A percentile compares a stretch with the other conserved stretches of the same genome.
phyloP scores from a whole-genome alignment of 2,329 filamentous ascomycete species.

The Botrytis hyacinthi region DNA sequence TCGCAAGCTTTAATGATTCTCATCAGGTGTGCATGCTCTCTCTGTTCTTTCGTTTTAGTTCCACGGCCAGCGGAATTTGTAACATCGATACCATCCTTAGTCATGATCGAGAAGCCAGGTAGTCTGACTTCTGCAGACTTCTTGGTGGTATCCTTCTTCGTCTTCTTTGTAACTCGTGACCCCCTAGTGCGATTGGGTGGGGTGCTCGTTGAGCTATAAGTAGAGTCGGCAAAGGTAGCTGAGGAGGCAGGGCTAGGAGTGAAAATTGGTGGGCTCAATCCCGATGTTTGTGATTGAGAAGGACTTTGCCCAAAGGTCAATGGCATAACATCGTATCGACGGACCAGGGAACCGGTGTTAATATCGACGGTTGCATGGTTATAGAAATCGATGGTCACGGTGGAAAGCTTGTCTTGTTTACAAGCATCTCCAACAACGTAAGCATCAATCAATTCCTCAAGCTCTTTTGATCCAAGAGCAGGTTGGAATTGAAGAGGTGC shows the following conservation, averaged over 20 bases:
- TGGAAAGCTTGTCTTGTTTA: slow-evolving; percentile 57
- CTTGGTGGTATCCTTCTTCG: slow-evolving; percentile 34
- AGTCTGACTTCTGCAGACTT: slow-evolving; percentile 39
- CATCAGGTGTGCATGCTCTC: slow-evolving; percentile 65
- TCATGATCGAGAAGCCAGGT: slow-evolving; percentile 66
- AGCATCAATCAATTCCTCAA: slow-evolving; percentile 58
- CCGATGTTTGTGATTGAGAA: slow-evolving; percentile 51
- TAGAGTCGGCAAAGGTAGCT: slow-evolving; percentile 41
- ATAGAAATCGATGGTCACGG: slow-evolving; percentile 59
- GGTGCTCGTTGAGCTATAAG: slow-evolving; percentile 33
- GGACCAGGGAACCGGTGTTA: slow-evolving; percentile 58
- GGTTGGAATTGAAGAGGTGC: slow-evolving; percentile 63
- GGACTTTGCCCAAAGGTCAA: slow-evolving; percentile 42
- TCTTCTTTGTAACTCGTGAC: slow-evolving; percentile 33
- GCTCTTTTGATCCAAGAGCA: slow-evolving; percentile 59
- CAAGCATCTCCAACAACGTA: slow-evolving; percentile 54
- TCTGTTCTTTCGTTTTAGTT: slow-evolving; percentile 66
- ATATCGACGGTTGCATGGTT: slow-evolving; percentile 55
- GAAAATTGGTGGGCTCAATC: slow-evolving; percentile 45
- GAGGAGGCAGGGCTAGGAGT: slow-evolving; percentile 47
- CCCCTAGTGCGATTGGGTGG: slow-evolving; percentile 24
- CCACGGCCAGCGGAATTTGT: slow-evolving; percentile 61
- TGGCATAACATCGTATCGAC: slow-evolving; percentile 41
- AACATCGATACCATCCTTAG: slow-evolving; percentile 60
- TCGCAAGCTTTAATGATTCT: slow-evolving; percentile 67